A percentile compares a stretch with the other conserved stretches of the same genome.
phyloP scores from a whole-genome alignment of 208 protist genomes.

The Acanthamoeba lenticulata region DNA sequence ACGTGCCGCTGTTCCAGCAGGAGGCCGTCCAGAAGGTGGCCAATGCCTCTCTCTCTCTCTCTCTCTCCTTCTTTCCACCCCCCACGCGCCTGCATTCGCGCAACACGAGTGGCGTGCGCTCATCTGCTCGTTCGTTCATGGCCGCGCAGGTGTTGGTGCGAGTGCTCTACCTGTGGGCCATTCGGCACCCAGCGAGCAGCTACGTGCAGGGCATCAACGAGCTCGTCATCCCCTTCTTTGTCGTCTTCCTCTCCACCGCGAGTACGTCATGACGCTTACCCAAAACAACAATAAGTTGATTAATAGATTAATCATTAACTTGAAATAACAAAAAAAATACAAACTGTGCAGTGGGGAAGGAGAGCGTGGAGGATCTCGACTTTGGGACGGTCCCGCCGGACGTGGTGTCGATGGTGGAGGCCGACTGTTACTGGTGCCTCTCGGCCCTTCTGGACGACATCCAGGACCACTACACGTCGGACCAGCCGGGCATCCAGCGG shows the following conservation, averaged over 20 bases:
- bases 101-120: neutral
- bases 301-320: neutral
- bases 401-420: conserved; percentile 84
- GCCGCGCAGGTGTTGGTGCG: conserved; percentile 77
- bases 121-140: neutral
- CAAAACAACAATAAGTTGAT: neutral
- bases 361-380: neutral
- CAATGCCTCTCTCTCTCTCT: neutral
- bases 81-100: too few relatives aligned
- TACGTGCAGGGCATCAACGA: conserved; percentile 94
- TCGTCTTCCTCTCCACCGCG: conserved; percentile 84
- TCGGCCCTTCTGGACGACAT: conserved; percentile 86
- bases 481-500: conserved; percentile 88
- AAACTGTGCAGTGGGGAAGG: neutral
- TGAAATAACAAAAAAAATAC: neutral
- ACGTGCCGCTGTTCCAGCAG: conserved; percentile 83
- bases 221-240: conserved; percentile 89
- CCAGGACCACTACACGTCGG: conserved; percentile 88
- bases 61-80: neutral
- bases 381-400: conserved; percentile 16
- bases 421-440: conserved; percentile 91
- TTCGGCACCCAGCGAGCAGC: conserved; percentile 89
- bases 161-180: conserved; percentile 90
- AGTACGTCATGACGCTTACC: neutral
- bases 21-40: conserved; percentile 72